These are phyloP conservation scores for Canariomyces notabilis DNA, from an alignment of 2,329 filamentous ascomycete species.

Conservation along the genomic window DNA sequence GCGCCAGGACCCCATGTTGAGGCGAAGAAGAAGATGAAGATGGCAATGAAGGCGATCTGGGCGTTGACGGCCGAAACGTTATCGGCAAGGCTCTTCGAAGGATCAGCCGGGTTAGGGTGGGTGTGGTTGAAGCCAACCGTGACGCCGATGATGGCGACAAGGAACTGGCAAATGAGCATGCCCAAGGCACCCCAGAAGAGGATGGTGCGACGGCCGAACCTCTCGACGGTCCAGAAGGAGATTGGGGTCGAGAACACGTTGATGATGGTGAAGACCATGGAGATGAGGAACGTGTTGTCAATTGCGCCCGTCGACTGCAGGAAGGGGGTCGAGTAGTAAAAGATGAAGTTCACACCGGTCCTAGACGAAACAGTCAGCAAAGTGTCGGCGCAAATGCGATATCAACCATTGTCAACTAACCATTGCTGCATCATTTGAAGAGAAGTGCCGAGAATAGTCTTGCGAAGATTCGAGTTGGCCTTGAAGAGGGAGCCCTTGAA, in stretches of 20 bases:
- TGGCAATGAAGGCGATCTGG: slow-evolving; percentile 82
- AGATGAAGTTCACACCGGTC: slow-evolving; percentile 92
- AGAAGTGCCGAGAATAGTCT: slow-evolving; percentile 65
- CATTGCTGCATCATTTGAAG: slow-evolving; percentile 78
- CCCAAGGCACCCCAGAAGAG: slow-evolving; percentile 73
- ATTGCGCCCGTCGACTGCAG: slow-evolving; percentile 74
- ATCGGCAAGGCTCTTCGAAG: slow-evolving; percentile 39
- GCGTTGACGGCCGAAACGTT: slow-evolving; percentile 57
- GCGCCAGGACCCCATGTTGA: slow-evolving; percentile 80
- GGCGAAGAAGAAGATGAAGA: slow-evolving; percentile 93
- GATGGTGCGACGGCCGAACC: slow-evolving; percentile 72
- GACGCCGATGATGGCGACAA: slow-evolving; percentile 73
- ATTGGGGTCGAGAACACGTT: slow-evolving; percentile 81
- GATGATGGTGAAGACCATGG: slow-evolving; percentile 79
- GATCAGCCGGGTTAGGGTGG: slow-evolving; percentile 39
- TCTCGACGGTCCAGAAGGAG: slow-evolving; percentile 83
- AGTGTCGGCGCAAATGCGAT: background rate
- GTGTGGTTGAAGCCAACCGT: slow-evolving; percentile 51
- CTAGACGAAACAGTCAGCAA: slow-evolving; percentile 24
- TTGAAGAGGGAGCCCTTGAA: slow-evolving; percentile 60
- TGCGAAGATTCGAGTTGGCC: slow-evolving; percentile 63
- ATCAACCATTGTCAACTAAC: slow-evolving; percentile 26
- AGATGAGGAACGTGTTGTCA: slow-evolving; percentile 73
- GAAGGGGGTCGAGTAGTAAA: slow-evolving; percentile 82
- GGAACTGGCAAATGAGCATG: slow-evolving; percentile 83